These are phyloP conservation scores for Annulohypoxylon truncatum DNA, from an alignment of 2,329 filamentous ascomycete species.

Conservation along the genomic window DNA sequence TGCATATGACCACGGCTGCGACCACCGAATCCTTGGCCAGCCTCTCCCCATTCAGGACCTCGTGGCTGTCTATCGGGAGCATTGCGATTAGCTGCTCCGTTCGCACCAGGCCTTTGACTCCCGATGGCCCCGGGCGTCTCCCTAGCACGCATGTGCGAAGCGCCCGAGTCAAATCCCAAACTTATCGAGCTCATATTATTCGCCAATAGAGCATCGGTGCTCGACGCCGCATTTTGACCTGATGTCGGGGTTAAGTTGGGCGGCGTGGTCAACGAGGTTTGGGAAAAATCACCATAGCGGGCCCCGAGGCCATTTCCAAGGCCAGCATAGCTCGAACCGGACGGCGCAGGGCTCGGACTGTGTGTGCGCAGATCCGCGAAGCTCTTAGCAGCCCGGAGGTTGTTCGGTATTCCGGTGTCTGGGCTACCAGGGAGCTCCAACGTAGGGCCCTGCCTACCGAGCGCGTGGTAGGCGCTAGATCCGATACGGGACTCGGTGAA, in stretches of 20 bases:
- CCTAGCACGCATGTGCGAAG: conserved; percentile 54
- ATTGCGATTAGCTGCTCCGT: conserved; percentile 56
- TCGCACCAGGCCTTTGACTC: conserved; percentile 69
- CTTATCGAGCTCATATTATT: conserved; percentile 58
- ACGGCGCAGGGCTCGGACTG: conserved; percentile 91
- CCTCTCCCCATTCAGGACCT: conserved; percentile 70
- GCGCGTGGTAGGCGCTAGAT: conserved; percentile 76
- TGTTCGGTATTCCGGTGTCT: conserved; percentile 74
- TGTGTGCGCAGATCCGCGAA: conserved; percentile 96
- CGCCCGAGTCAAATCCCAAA: conserved; percentile 62
- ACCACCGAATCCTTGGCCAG: conserved; percentile 62
- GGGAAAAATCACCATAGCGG: conserved; percentile 50
- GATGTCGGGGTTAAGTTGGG: conserved; percentile 52
- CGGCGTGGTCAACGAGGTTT: conserved; percentile 49
- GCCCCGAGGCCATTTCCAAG: conserved; percentile 61
- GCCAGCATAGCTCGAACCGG: conserved; percentile 81
- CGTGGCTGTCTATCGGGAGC: conserved; percentile 72
- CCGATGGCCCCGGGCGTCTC: conserved; percentile 72
- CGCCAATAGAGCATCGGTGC: conserved; percentile 49
- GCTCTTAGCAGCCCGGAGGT: conserved; percentile 92
- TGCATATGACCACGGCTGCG: conserved; percentile 70
- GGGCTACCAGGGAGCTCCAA: conserved; percentile 88
- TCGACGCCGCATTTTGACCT: conserved; percentile 49
- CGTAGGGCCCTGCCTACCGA: conserved; percentile 86
- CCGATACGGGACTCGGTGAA: conserved; percentile 80